Conservation (phyloP, 208 protist species). For the Endotrypanum monterogeii region DNA sequence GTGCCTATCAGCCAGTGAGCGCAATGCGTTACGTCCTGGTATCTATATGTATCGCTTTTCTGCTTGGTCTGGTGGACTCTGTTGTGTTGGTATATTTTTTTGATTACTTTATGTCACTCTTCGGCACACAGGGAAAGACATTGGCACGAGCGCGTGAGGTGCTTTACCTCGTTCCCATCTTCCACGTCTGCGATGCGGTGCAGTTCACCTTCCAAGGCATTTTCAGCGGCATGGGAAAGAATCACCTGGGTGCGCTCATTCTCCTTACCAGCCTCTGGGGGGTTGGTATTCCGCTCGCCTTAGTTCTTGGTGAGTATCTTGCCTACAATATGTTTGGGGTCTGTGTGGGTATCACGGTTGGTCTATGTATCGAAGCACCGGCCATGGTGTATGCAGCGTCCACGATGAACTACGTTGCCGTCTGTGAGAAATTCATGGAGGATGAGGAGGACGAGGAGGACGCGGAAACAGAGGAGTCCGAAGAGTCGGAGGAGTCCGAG, state of each 20-base stretch:
- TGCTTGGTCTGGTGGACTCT: conserved; percentile 56
- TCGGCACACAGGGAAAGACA: conserved; percentile 61
- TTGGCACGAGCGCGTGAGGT: conserved; percentile 54
- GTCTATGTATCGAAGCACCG: conserved; percentile 81
- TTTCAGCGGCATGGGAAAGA: conserved; percentile 83
- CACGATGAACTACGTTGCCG: conserved; percentile 60
- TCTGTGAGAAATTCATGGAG: conserved; percentile 68
- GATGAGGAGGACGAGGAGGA: conserved; percentile 32
- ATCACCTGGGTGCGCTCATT: conserved; percentile 76
- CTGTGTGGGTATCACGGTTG: conserved; percentile 74
- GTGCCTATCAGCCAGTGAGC: conserved; percentile 52
- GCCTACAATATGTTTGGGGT: conserved; percentile 69
- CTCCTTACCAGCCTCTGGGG: conserved; percentile 75
- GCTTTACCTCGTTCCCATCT: conserved; percentile 63
- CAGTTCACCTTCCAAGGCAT: conserved; percentile 89
- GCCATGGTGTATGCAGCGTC: conserved; percentile 63
- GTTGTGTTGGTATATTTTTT: conserved; percentile 56
- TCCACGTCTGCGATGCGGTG: conserved; percentile 77
- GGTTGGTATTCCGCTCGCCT: conserved; percentile 67
- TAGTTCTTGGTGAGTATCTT: conserved; percentile 63
- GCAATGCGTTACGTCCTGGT: conserved; percentile 67
- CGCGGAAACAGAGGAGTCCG: conserved; percentile 52
- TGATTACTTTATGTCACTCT: conserved; percentile 71
- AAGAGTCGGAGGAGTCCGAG: conserved; percentile 53
- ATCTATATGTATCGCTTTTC: conserved; percentile 38